Evolutionary conservation across 1,284 basidiomycete genomes (phyloP).

Genomic region (Sporisorium reilianum): DNA sequence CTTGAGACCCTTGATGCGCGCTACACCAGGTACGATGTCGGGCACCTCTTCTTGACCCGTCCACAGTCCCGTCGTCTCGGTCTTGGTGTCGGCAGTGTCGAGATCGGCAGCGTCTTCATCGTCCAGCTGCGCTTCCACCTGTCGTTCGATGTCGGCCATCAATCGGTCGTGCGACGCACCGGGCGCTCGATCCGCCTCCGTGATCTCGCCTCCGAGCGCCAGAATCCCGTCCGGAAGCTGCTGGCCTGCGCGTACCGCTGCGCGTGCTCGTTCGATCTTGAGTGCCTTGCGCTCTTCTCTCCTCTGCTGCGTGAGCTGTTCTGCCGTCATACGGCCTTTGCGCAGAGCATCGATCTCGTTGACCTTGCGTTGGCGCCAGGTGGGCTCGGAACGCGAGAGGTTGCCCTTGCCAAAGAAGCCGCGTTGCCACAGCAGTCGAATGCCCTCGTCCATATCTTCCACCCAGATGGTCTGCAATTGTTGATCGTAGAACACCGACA

Average conservation of each 20-base stretch:
- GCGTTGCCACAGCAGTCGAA: slow-evolving; percentile 80
- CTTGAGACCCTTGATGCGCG: slow-evolving; percentile 62
- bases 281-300: slow-evolving; percentile 64
- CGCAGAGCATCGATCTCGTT: slow-evolving; percentile 71
- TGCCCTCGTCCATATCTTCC: slow-evolving; percentile 49
- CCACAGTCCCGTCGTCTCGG: slow-evolving; percentile 32
- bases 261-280: slow-evolving; percentile 67
- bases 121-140: slow-evolving; percentile 53
- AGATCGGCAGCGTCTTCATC: slow-evolving; percentile 37
- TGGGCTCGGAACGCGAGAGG: slow-evolving; percentile 91
- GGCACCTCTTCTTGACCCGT: slow-evolving; percentile 58
- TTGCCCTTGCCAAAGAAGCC: slow-evolving; percentile 99
- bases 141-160: slow-evolving; percentile 53
- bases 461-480: slow-evolving; percentile 58
- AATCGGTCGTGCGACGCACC: slow-evolving; percentile 48
- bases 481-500: slow-evolving; percentile 47
- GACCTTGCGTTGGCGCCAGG: slow-evolving; percentile 75
- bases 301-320: slow-evolving; percentile 65
- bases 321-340: slow-evolving; percentile 63
- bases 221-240: slow-evolving; percentile 63
- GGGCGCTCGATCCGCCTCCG: slow-evolving; percentile 61
- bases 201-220: slow-evolving; percentile 67
- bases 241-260: slow-evolving; percentile 65
- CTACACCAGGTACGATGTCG: slow-evolving; percentile 50
- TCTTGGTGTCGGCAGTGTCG: not conserved